Evolutionary conservation across 2,329 filamentous ascomycete genomes (phyloP).

Genomic region (Ophiostoma tasmaniense): DNA sequence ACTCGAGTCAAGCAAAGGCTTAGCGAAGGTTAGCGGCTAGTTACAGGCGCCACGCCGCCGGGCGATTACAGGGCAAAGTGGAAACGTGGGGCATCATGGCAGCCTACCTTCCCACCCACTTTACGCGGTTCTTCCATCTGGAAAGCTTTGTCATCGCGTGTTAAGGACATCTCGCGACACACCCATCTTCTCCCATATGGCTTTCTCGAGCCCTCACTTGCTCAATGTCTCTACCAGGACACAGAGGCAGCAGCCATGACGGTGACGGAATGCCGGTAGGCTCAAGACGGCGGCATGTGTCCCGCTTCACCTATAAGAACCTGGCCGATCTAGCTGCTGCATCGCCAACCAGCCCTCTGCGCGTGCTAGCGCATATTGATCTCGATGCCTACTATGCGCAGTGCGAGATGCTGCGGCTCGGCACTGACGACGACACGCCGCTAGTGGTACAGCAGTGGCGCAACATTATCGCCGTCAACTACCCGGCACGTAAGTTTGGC

Average conservation of each 20-base stretch:
- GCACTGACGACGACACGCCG: conserved; percentile 63
- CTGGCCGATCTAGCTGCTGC: conserved; percentile 66
- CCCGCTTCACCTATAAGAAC: conserved; percentile 78
- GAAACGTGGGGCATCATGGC: not conserved
- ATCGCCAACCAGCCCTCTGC: conserved; percentile 64
- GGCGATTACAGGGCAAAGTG: not conserved
- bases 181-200: not conserved
- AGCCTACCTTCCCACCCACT: not conserved
- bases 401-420: conserved; percentile 85
- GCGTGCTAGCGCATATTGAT: conserved; percentile 85
- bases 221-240: not conserved
- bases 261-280: conserved; percentile 30
- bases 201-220: not conserved
- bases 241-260: not conserved
- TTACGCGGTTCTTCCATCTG: not conserved
- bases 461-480: conserved; percentile 92
- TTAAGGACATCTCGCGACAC: not conserved
- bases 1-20: not conserved
- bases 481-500: conserved; percentile 73
- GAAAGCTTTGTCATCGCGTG: not conserved
- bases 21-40: not conserved
- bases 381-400: conserved; percentile 97
- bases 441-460: conserved; percentile 91
- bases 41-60: not conserved
- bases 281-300: conserved; percentile 37